Percentiles rank a stretch among this genome's conserved stretches.
phyloP scores from a whole-genome alignment of 2,329 filamentous ascomycete genomes.

The Zymoseptoria tritici region DNA sequence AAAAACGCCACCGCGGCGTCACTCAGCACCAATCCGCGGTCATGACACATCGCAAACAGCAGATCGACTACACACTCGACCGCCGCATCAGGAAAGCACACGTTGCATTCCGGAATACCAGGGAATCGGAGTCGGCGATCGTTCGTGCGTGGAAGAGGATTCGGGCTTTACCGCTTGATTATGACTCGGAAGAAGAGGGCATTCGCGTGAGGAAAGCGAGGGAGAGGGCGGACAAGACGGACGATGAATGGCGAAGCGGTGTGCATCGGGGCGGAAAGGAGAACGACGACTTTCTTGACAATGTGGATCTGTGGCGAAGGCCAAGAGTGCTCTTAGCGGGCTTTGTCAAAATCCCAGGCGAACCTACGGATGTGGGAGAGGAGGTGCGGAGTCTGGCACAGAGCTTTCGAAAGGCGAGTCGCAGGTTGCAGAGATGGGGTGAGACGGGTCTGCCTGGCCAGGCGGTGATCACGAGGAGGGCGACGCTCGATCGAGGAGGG shows the following conservation, averaged over 20 bases:
- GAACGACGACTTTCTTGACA: conserved; percentile 17
- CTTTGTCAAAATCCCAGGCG: conserved; percentile 51
- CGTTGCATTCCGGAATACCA: conserved; percentile 53
- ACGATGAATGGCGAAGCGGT: conserved; percentile 24
- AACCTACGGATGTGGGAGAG: conserved; percentile 69
- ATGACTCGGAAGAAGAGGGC: conserved; percentile 40
- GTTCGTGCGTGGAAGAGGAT: conserved; percentile 60
- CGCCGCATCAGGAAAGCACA: conserved; percentile 63
- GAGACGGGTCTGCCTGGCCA: conserved; percentile 28
- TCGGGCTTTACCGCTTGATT: conserved; percentile 40
- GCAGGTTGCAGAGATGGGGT: conserved; percentile 66
- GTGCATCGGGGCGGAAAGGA: conserved; percentile 20
- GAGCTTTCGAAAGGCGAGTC: conserved; percentile 54
- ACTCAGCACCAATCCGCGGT: conserved; percentile 78
- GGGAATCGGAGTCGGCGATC: conserved; percentile 59
- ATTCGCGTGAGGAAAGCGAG: conserved; percentile 22
- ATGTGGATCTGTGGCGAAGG: conserved; percentile 18
- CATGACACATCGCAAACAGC: conserved; percentile 67
- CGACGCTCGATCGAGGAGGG: conserved; percentile 12
- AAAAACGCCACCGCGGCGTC: conserved; percentile 60
- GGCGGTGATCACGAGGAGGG: conserved; percentile 20
- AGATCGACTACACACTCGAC: conserved; percentile 75
- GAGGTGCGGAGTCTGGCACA: conserved; percentile 61
- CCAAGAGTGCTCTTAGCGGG: conserved; percentile 37
- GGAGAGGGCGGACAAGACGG: conserved; percentile 31